phyloP scores from a whole-genome alignment of 305 asterid genomes.

The Fraxinus dipetala region DNA sequence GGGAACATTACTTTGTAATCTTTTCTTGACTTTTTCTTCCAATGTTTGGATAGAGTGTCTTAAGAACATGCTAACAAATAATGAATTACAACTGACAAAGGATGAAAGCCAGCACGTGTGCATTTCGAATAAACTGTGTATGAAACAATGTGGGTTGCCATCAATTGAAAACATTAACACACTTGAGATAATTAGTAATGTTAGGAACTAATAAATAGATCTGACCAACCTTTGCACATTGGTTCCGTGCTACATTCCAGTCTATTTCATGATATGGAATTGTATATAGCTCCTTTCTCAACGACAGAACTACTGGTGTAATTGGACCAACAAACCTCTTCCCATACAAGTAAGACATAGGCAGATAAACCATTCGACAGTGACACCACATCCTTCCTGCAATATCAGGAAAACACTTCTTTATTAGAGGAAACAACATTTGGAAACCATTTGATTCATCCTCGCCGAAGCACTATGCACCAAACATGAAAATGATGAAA shows the following conservation, averaged over 20 bases:
- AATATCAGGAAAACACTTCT: constrained; percentile 17
- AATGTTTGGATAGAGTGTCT: neutral
- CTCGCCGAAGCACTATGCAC: neutral
- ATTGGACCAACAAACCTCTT: constrained; percentile 40
- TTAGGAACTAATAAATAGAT: neutral
- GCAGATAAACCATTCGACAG: constrained; percentile 43
- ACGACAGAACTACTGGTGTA: constrained; percentile 25
- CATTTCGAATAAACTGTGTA: neutral
- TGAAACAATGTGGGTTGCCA: neutral
- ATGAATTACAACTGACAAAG: neutral
- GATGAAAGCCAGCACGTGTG: neutral
- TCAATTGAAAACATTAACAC: neutral
- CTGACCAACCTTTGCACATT: constrained; percentile 38
- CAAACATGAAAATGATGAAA: neutral
- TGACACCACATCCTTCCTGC: constrained; percentile 43
- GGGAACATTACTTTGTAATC: neutral
- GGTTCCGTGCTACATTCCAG: constrained; percentile 45
- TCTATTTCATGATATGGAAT: constrained; percentile 34
- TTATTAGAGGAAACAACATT: neutral
- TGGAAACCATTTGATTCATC: constrained; percentile 3
- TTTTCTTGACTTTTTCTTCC: neutral
- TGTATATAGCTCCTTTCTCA: constrained; percentile 36
- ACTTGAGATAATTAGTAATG: neutral
- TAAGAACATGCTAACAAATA: neutral
- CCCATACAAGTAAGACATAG: constrained; percentile 26